Percentiles rank a stretch among this genome's conserved stretches.
Conservation (phyloP, 441 rosid genomes). For the Mallotus repandus region DNA sequence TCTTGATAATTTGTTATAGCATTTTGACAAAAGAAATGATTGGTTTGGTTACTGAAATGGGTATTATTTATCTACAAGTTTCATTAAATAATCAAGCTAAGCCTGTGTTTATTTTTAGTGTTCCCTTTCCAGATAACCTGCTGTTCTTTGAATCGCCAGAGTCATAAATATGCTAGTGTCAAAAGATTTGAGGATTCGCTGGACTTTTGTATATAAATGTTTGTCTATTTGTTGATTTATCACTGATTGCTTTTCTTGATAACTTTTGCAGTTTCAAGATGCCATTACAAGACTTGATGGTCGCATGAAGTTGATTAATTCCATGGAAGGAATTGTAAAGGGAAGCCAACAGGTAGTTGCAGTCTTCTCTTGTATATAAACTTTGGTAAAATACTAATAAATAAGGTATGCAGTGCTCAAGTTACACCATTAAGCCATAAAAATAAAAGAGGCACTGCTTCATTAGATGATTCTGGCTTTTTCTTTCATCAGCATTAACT, state of each 20-base stretch:
- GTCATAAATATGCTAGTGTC: background rate
- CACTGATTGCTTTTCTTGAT: constrained; percentile 13
- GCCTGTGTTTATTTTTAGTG: background rate
- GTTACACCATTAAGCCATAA: background rate
- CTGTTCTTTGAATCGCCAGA: background rate
- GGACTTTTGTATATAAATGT: background rate
- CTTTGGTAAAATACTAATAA: background rate
- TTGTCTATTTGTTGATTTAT: background rate
- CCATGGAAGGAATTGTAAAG: constrained; percentile 82
- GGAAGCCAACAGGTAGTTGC: constrained; percentile 71
- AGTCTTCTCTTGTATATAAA: constrained; percentile 4
- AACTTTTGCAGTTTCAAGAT: constrained; percentile 61
- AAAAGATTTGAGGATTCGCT: background rate
- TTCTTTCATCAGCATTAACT: background rate
- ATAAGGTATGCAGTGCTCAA: background rate
- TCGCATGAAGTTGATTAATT: constrained; percentile 61
- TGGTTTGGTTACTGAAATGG: background rate
- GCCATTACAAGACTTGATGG: constrained; percentile 66
- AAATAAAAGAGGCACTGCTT: background rate
- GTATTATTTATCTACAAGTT: background rate
- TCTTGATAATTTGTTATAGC: background rate
- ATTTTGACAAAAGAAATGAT: background rate
- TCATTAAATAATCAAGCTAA: background rate
- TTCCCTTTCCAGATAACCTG: background rate
- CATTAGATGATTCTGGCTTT: background rate